Conservation (phyloP, 1,284 basidiomycete genomes). For the Fomitiporia mediterranea region DNA sequence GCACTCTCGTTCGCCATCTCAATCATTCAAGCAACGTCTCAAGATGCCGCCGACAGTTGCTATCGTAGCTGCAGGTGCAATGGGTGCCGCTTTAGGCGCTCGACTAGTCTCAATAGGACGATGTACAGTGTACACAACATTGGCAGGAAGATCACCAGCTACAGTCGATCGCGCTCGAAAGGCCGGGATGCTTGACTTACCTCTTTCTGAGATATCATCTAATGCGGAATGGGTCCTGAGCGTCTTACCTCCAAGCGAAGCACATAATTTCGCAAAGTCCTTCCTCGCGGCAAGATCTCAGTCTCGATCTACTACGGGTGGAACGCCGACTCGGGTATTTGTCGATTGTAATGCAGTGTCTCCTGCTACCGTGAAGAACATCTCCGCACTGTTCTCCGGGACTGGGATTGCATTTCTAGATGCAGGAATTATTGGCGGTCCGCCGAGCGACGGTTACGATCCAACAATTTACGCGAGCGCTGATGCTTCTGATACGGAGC, state of each 20-base stretch:
- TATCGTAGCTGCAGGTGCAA: conserved; percentile 32
- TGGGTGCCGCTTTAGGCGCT: conserved; percentile 42
- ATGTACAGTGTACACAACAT: conserved; percentile 47
- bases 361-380: conserved; percentile 40
- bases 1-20: not conserved
- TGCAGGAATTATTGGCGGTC: conserved; percentile 55
- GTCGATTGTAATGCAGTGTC: conserved; percentile 60
- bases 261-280: conserved; percentile 43
- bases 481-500: conserved; percentile 30
- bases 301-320: conserved; percentile 17
- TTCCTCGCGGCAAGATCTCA: conserved; percentile 31
- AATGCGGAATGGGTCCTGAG: conserved; percentile 47
- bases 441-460: conserved; percentile 43
- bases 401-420: conserved; percentile 46
- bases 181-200: conserved; percentile 48
- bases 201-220: conserved; percentile 40
- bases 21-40: not conserved
- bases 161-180: conserved; percentile 45
- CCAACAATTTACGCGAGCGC: conserved; percentile 54
- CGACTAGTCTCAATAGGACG: conserved; percentile 36
- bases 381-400: conserved; percentile 41
- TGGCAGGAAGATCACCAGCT: conserved; percentile 46
- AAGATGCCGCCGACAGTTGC: conserved; percentile 20
- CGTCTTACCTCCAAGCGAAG: conserved; percentile 54
- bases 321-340: conserved; percentile 30